Percentiles rank a stretch among this genome's conserved stretches.
Evolutionary conservation across 768 basidiomycete species (phyloP).

Genomic region (Coprinellus micaceus): DNA sequence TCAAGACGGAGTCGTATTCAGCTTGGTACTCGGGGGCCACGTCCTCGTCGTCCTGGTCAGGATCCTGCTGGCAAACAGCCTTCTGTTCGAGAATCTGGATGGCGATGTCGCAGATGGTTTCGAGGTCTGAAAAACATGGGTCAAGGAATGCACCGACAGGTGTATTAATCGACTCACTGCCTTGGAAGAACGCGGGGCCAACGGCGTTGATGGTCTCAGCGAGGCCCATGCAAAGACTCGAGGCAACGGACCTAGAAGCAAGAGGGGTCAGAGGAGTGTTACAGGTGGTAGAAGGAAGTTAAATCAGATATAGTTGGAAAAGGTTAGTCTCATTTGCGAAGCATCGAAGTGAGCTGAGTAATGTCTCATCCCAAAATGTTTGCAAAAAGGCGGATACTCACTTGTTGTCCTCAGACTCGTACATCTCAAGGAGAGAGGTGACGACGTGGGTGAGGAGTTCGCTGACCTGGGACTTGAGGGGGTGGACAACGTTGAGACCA

Average conservation of each 20-base stretch:
- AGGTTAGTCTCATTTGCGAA: conserved; percentile 54
- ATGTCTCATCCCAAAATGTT: conserved; percentile 44
- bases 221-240: conserved; percentile 81
- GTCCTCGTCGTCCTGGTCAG: conserved; percentile 85
- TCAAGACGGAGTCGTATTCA: conserved; percentile 94
- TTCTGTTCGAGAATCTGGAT: conserved; percentile 89
- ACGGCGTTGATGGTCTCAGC: conserved; percentile 90
- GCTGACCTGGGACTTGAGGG: conserved; percentile 66
- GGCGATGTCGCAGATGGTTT: conserved; percentile 76
- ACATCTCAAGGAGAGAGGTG: conserved; percentile 78
- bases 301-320: conserved; percentile 31
- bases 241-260: conserved; percentile 71
- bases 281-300: conserved; percentile 8
- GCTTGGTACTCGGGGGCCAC: conserved; percentile 87
- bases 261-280: conserved; percentile 17
- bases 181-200: conserved; percentile 82
- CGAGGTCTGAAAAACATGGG: conserved; percentile 56
- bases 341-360: conserved; percentile 83
- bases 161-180: conserved; percentile 46
- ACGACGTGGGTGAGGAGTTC: conserved; percentile 77
- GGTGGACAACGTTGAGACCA: conserved; percentile 53
- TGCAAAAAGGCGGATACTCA: conserved; percentile 41
- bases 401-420: conserved; percentile 96
- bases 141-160: conserved; percentile 10
- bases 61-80: conserved; percentile 94